These are phyloP conservation scores for Tardiomyces blankii DNA, from an alignment of 1,139 yeast genomes.

Conservation along the genomic window DNA sequence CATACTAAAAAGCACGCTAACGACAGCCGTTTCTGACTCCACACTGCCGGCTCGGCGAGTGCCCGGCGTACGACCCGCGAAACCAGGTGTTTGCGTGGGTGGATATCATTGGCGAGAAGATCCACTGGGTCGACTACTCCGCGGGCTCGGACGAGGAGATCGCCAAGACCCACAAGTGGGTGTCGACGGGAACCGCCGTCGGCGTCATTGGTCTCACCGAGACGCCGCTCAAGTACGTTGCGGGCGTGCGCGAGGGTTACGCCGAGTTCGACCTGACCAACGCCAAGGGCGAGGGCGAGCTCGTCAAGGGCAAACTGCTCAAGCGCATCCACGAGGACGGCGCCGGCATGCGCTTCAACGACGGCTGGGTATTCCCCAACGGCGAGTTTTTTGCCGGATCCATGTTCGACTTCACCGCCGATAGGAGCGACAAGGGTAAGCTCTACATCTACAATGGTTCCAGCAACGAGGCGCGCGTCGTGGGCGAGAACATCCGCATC, in stretches of 20 bases:
- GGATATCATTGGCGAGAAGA: conserved; percentile 20
- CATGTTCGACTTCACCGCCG: conserved; percentile 11
- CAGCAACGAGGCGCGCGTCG: conserved; percentile 5
- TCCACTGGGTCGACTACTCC: conserved; percentile 18
- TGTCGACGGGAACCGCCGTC: conserved; percentile 13
- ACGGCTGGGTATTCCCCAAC: conserved; percentile 22
- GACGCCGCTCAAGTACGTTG: conserved; percentile 18
- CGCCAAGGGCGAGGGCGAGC: conserved; percentile 17
- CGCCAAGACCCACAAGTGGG: conserved; percentile 13
- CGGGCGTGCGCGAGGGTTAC: conserved; percentile 21
- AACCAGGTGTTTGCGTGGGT: conserved; percentile 20
- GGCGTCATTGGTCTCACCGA: conserved; percentile 24
- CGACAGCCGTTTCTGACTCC: conserved; percentile 5
- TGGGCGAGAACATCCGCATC: conserved; percentile 11
- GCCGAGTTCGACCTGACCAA: conserved; percentile 18
- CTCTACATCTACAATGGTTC: conserved; percentile 23
- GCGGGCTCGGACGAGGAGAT: conserved; percentile 7
- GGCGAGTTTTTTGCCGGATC: conserved; percentile 21
- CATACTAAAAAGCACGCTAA: not conserved
- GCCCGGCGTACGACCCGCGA: conserved; percentile 24
- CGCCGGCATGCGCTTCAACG: conserved; percentile 17
- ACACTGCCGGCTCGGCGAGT: conserved; percentile 21
- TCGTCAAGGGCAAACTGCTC: conserved; percentile 16
- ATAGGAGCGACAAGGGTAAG: conserved; percentile 15
- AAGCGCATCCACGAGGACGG: conserved; percentile 14